phyloP scores from a whole-genome alignment of 768 basidiomycete genomes.

The Hypsizygus marmoreus region DNA sequence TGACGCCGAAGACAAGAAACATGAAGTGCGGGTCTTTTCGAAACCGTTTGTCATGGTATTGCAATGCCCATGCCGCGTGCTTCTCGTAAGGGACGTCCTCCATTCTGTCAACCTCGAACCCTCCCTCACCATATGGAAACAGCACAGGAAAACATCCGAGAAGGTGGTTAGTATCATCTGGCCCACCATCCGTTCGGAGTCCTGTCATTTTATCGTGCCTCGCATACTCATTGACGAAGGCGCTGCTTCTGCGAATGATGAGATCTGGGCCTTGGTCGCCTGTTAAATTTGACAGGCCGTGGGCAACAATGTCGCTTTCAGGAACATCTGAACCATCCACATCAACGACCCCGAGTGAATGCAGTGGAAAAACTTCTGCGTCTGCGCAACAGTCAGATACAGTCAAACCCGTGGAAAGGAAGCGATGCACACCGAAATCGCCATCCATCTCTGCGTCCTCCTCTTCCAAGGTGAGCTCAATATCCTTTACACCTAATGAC shows the following conservation, averaged over 20 bases:
- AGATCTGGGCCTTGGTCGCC: neutral
- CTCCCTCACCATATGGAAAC: conserved; percentile 38
- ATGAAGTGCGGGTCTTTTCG: neutral
- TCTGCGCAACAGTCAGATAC: too few species aligned
- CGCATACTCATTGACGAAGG: conserved; percentile 31
- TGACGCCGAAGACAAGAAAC: neutral
- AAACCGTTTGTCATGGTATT: neutral
- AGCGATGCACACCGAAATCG: too few species aligned
- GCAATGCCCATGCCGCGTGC: neutral
- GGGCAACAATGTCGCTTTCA: conserved; percentile 1
- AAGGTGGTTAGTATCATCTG: conserved; percentile 27
- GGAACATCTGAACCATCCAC: neutral
- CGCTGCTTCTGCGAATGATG: conserved; percentile 18
- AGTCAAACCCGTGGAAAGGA: too few species aligned
- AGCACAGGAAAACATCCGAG: conserved; percentile 31
- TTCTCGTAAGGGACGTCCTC: neutral
- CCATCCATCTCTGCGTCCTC: too few species aligned
- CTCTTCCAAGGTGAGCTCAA: too few species aligned
- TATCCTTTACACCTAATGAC: too few species aligned
- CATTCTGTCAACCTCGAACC: conserved; percentile 26
- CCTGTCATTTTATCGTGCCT: conserved; percentile 11
- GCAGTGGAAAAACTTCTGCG: too few species aligned
- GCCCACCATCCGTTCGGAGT: conserved; percentile 21
- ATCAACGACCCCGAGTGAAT: conserved; percentile 4
- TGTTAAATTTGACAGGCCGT: conserved; percentile 2